Percentiles rank a stretch among this genome's conserved stretches.
phyloP scores from a whole-genome alignment of 352 stramenopile species.

The Phytophthora syringae region DNA sequence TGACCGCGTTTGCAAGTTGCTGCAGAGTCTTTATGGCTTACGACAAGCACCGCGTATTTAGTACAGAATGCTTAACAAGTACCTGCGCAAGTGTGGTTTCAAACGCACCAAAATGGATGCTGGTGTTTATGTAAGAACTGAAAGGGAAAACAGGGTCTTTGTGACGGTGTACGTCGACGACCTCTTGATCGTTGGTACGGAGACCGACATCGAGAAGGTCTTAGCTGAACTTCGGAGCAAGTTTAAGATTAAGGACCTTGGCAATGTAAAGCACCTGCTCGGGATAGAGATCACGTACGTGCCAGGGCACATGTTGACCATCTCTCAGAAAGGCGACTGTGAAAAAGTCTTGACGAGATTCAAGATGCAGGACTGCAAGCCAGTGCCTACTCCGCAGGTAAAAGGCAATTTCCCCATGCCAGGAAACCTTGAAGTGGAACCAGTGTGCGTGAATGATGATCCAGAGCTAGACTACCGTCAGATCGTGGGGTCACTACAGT shows the following conservation, averaged over 20 bases:
- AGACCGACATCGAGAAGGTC: too few relatives aligned
- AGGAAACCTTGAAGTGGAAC: slow-evolving; percentile 1
- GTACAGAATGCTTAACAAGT: slow-evolving; percentile 9
- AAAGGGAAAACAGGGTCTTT: slow-evolving; percentile 6
- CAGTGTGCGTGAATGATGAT: slow-evolving; percentile 2
- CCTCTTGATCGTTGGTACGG: too few relatives aligned
- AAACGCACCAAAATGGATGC: slow-evolving; percentile 13
- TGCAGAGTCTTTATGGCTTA: neutral
- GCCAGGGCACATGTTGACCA: neutral
- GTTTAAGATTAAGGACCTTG: slow-evolving; percentile 12
- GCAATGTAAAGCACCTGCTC: slow-evolving; percentile 2
- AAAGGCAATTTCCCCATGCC: slow-evolving; percentile 3
- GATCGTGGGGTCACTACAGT: slow-evolving; percentile 5
- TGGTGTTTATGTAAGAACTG: too few relatives aligned
- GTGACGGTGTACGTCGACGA: too few relatives aligned
- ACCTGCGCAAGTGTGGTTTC: slow-evolving; percentile 5
- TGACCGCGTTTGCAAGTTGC: too few relatives aligned
- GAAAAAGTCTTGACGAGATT: neutral
- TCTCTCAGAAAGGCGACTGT: neutral
- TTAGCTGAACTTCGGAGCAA: too few relatives aligned
- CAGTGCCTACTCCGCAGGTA: neutral
- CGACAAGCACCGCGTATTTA: slow-evolving; percentile 11
- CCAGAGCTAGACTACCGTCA: slow-evolving; percentile 3
- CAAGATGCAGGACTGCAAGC: slow-evolving; percentile 5
- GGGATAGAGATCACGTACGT: slow-evolving; percentile 4